A percentile compares a stretch with the other conserved stretches of the same genome.
Conservation (phyloP, 2,329 filamentous ascomycete genomes). For the Cordyceps javanica region DNA sequence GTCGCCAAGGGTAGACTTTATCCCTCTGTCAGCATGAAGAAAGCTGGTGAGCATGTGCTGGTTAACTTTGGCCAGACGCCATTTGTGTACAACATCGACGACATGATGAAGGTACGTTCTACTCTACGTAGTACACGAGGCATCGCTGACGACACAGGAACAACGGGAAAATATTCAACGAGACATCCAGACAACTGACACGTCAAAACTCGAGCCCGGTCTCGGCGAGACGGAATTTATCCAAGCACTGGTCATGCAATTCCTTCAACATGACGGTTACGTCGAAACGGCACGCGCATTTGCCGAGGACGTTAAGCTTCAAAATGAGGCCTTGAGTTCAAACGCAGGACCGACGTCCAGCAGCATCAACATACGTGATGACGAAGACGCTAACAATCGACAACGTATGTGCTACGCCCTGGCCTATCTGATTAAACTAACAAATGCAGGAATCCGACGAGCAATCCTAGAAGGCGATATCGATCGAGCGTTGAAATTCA, state of each 20-base stretch:
- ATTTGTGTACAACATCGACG: conserved; percentile 89
- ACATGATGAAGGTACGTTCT: conserved; percentile 64
- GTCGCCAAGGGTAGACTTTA: conserved; percentile 59
- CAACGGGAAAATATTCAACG: conserved; percentile 54
- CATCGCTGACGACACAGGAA: conserved; percentile 33
- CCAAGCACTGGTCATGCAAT: conserved; percentile 77
- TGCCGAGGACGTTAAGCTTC: conserved; percentile 68
- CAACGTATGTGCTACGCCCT: conserved; percentile 57
- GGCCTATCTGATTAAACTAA: conserved; percentile 13
- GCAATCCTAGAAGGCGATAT: conserved; percentile 90
- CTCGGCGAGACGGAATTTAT: conserved; percentile 72
- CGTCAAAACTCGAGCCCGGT: conserved; percentile 55
- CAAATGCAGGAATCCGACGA: conserved; percentile 64
- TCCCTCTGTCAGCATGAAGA: conserved; percentile 60
- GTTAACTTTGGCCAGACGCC: conserved; percentile 66
- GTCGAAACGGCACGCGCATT: conserved; percentile 89
- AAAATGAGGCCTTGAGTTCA: conserved; percentile 63
- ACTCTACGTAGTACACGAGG: not conserved
- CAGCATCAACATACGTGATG: conserved; percentile 66
- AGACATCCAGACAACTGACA: conserved; percentile 53
- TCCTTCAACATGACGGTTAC: conserved; percentile 90
- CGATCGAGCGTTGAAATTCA: conserved; percentile 80
- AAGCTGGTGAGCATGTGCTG: conserved; percentile 53
- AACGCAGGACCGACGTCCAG: conserved; percentile 46
- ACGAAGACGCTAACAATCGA: conserved; percentile 78